These are phyloP conservation scores for Trametes villosa DNA, from an alignment of 768 basidiomycete species.

Conservation along the genomic window DNA sequence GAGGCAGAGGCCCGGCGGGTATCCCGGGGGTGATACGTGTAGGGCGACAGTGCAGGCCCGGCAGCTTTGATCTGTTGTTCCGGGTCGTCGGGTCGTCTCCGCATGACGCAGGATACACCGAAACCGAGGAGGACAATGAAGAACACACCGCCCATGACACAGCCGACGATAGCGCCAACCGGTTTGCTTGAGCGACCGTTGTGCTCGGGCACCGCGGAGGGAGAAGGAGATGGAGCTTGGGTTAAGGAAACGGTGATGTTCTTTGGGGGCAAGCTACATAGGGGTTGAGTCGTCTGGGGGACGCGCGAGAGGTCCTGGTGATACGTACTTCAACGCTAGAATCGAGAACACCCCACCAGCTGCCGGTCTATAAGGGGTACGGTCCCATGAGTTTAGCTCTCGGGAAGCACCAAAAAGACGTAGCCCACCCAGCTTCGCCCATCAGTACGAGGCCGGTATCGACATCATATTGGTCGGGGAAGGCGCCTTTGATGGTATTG, in stretches of 20 bases:
- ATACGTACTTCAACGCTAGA: conserved; percentile 17
- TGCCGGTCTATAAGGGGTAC: conserved; percentile 4
- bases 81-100: not conserved
- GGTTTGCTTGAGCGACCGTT: not conserved
- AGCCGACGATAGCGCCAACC: conserved; percentile 17
- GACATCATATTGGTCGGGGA: conserved; percentile 11
- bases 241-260: conserved; percentile 2
- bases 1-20: too few species aligned
- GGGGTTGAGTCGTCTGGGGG: not conserved
- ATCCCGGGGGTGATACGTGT: not conserved
- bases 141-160: conserved; percentile 13
- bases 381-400: too few species aligned
- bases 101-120: conserved; percentile 1
- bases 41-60: conserved; percentile 10
- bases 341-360: conserved; percentile 20
- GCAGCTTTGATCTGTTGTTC: conserved; percentile 4
- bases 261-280: conserved; percentile 2
- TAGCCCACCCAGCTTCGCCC: conserved; percentile 16
- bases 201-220: too few species aligned
- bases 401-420: too few species aligned
- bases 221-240: too few species aligned
- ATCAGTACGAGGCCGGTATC: not conserved
- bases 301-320: too few species aligned
- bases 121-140: not conserved
- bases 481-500: conserved; percentile 9